phyloP scores from a whole-genome alignment of 768 basidiomycete genomes.

The Trametes gibbosa region DNA sequence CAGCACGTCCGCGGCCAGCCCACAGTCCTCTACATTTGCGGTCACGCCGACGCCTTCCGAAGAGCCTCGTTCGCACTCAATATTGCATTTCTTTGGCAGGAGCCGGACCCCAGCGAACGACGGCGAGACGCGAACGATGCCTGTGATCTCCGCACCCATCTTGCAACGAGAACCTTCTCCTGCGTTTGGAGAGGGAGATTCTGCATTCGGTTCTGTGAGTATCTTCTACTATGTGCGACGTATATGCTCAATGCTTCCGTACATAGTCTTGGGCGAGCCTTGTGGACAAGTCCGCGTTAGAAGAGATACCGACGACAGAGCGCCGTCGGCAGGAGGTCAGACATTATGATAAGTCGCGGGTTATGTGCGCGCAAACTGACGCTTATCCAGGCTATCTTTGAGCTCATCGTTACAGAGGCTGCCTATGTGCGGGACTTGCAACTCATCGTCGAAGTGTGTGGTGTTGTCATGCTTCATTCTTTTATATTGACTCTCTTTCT shows the following conservation, averaged over 20 bases:
- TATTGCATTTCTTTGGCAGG: conserved; percentile 64
- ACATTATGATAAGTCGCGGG: not conserved
- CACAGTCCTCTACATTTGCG: conserved; percentile 11
- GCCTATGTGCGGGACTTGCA: conserved; percentile 92
- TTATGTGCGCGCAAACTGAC: not conserved
- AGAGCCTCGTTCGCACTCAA: conserved; percentile 41
- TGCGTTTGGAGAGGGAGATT: conserved; percentile 46
- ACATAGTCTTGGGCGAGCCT: conserved; percentile 88
- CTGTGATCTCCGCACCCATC: conserved; percentile 72
- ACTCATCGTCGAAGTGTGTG: conserved; percentile 78
- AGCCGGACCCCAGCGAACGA: conserved; percentile 48
- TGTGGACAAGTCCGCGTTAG: conserved; percentile 79
- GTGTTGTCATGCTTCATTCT: not conserved
- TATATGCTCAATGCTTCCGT: not conserved
- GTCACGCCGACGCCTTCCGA: conserved; percentile 31
- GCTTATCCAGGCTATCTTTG: conserved; percentile 74
- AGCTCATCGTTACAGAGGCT: conserved; percentile 87
- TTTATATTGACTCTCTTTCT: not conserved
- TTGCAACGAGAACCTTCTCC: conserved; percentile 34
- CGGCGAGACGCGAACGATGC: conserved; percentile 40
- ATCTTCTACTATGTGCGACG: not conserved
- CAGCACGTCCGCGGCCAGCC: conserved; percentile 27
- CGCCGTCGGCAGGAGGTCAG: conserved; percentile 83
- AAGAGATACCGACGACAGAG: conserved; percentile 75
- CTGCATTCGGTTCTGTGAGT: conserved; percentile 67